Base-by-base conservation (phyloP, 2,329 filamentous ascomycete genomes). In the Nothophoma quercina region DNA sequence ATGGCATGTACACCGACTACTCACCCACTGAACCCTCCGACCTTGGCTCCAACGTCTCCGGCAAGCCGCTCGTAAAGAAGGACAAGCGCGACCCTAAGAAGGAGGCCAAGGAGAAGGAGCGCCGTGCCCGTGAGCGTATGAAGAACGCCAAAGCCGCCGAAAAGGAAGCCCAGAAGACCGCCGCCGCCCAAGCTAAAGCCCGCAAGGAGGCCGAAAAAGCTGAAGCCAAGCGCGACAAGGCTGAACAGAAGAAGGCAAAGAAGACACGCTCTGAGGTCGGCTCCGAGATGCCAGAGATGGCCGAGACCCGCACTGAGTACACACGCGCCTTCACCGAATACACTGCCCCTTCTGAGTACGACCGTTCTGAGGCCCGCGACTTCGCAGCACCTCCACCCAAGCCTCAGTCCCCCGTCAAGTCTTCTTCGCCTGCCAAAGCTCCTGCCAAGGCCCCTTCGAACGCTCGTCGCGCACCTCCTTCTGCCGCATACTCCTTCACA, bases 1-100 rank as follows among this genome's bases (percentile, higher is more conserved):
- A 97, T 63, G 89, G 88, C 55, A 89, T 86, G 54, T 80, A 85
- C 60, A 96, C 91, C 82, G 90, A 96, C 69, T 90, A 90, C 73
- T 88, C 88, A 38, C 64, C 40, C 86, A 88, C 86, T 29, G 83
- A 81, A 62, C 80, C 85, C 43, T 82, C 85, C 56, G 83, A 89
- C 59, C 79, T 88, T 30, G 71, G 73, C 64, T 77, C 77, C 49
- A 75, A 80, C 23, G 63, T 76, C 59, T 76, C 74, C 26, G 59
- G 61, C 59, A 66, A 59, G 58, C 74, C 70, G 32, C 81, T 88
- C 46, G 77, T 76, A 49, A 68, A 68, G 56, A 77, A 62, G 68
- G 77, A 58, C 41, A 68, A 69, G 58, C 78, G 60, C 75, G 68
- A 75, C 52, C 68, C 71, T 54, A 72, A 71, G 65, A 69, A 72